A percentile compares a stretch with the other conserved stretches of the same genome.
Conservation (phyloP, 768 basidiomycete species). For the Rickenella mellea region DNA sequence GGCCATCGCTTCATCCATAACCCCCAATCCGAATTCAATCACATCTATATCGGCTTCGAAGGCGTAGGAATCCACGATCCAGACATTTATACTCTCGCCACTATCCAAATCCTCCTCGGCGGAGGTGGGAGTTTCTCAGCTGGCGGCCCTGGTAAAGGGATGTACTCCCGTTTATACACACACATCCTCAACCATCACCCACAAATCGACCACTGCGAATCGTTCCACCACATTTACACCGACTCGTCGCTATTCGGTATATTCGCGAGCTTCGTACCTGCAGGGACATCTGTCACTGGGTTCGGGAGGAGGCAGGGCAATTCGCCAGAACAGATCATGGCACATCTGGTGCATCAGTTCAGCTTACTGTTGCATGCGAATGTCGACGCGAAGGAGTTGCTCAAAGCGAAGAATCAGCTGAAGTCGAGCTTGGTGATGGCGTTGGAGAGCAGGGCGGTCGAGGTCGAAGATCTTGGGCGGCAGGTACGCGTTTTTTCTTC, state of each 20-base stretch:
- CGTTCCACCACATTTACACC: constrained; percentile 96
- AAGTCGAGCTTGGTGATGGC: constrained; percentile 93
- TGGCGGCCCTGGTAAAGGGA: constrained; percentile 96
- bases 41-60: constrained; percentile 89
- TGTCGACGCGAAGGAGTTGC: constrained; percentile 60
- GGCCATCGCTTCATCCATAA: constrained; percentile 67
- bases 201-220: constrained; percentile 88
- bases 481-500: constrained; percentile 42
- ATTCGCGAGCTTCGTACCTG: constrained; percentile 75
- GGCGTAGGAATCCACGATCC: constrained; percentile 85
- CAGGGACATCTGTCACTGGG: constrained; percentile 32
- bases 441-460: constrained; percentile 75
- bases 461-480: constrained; percentile 85
- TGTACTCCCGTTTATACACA: constrained; percentile 96
- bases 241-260: constrained; percentile 92
- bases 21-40: constrained; percentile 66
- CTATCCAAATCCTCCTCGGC: constrained; percentile 89
- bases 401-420: constrained; percentile 90
- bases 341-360: constrained; percentile 82
- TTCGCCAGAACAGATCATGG: constrained; percentile 62
- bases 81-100: constrained; percentile 88
- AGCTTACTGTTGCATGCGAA: constrained; percentile 67
- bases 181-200: constrained; percentile 92
- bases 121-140: constrained; percentile 97
- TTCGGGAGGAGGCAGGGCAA: constrained; percentile 50